Base-by-base conservation (phyloP, 2,329 filamentous ascomycete genomes). In the Chaetothyriales sp. region DNA sequence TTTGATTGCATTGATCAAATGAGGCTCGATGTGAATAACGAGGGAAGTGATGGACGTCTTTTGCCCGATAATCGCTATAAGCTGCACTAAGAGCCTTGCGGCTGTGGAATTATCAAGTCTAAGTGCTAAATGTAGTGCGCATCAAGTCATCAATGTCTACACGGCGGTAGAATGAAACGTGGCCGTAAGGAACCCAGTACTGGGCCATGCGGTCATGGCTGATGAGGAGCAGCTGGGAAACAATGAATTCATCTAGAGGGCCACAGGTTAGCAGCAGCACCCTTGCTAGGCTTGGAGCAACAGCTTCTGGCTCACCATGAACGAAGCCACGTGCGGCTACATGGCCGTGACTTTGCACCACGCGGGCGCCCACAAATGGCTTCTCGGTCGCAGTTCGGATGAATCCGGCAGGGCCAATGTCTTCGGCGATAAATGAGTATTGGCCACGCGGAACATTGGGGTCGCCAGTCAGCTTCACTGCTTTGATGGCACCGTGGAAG, bases 381-480 rank as follows among this genome's bases (percentile, higher is more conserved):
- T 76, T 68, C 52, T 88, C 83, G 1, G 77, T 70, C 0, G 81
- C 79, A 1, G 79, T 69, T 0, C 80, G 72, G 0, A 90, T 66
- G 19, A 83, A 73, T 0, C 86, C 86, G 0, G 62, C 68, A 0
- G 75, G 72, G 0, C 84, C 82, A 36, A 96, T 78, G 59, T 95
- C 87, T 4, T 86, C 78, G 0, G 81, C 83, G 2, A 86, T 74
- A 63, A 94, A 95, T 0, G 84, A 86, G 58, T 81, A 79, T 65
- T 95, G 84, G 7, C 89, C 90, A 7, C 89, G 76, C 0, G 90
- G 90, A 12, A 96, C 80, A 58, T 95, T 93, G 0, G 83, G 80
- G 61, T 98, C 90, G 0, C 90, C 90, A 0, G 90, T 96, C 32
- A 98, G 70, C 64, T 96, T 96, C 62, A 95, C 80, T 0, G 84